Base-by-base conservation (phyloP, 1,284 basidiomycete genomes). In the Hypsizygus ulmarius region DNA sequence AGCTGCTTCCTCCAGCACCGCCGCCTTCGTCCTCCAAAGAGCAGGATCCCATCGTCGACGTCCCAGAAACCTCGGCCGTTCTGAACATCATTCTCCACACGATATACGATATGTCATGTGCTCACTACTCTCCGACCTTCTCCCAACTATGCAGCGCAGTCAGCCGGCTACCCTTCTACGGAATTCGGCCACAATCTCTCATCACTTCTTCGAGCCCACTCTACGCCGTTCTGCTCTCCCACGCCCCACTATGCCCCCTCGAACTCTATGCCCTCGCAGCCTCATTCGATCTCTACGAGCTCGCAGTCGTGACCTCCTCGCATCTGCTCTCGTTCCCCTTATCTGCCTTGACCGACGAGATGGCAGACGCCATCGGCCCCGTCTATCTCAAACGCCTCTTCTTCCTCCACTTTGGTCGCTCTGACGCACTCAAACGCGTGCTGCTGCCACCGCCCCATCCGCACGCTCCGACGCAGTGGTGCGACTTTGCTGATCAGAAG, bases 81-180 rank as follows among this genome's bases (percentile, higher is more conserved):
- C 66, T 87, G 50, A 87, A 87, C 54, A 70, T 87, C 53, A 65
- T 86, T 39, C 65, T 87, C 12, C 84, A 85, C 58, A 60, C 73
- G 3, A 61, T 82, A 45, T 85, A 86, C 61, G 73, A 78, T 49
- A 70, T 82, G 56, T 74, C 80, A 10, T 82, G 78, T 61, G 72
- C 75, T 21, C 79, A 82, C 53, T 85, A 82, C 63, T 74, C 75
- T 10, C 84, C 83, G 7, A 64, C 75, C 12, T 75, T 82, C 49
- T 67, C 74, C 21, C 67, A 70, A 27, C 67, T 84, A 32, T 56
- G 65, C 43, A 52, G 63, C n/a, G 72, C 80, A n/a, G 69, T 84
- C 8, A 63, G 67, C 45, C 67, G 68, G 16, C 64, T 84, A 35
- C 63, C 64, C 12, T 56, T 61, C n/a, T 85, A 82, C 55, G 81